Conservation (phyloP, 2,329 filamentous ascomycete species). For the Dothistroma pini region DNA sequence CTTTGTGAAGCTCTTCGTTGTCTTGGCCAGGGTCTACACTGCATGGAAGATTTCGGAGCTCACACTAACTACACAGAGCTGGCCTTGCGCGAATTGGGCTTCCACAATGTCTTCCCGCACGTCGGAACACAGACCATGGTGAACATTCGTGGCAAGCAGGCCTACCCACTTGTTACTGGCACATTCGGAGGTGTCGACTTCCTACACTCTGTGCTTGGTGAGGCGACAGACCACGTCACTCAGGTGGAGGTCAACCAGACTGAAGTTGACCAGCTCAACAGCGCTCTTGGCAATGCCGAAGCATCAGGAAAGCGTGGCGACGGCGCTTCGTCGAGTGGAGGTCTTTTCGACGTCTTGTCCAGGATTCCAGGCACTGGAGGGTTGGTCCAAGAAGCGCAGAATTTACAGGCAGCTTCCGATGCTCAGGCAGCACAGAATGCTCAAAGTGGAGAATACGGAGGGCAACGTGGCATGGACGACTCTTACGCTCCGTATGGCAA, state of each 20-base stretch:
- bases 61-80: constrained; percentile 56
- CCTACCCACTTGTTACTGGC: constrained; percentile 53
- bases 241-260: constrained; percentile 48
- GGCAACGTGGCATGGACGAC: constrained; percentile 18
- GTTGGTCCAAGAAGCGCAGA: constrained; percentile 46
- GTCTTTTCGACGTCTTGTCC: constrained; percentile 62
- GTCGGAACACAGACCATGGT: constrained; percentile 47
- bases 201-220: constrained; percentile 49
- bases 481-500: constrained; percentile 22
- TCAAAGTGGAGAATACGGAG: constrained; percentile 15
- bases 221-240: constrained; percentile 49
- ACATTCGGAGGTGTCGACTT: constrained; percentile 53
- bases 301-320: constrained; percentile 32
- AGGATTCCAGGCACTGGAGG: constrained; percentile 63
- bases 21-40: constrained; percentile 52
- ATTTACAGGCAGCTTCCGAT: constrained; percentile 47
- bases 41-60: constrained; percentile 53
- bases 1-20: constrained; percentile 49
- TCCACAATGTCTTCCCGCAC: constrained; percentile 51
- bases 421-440: constrained; percentile 44
- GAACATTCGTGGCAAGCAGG: constrained; percentile 45
- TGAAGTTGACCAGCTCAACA: constrained; percentile 47
- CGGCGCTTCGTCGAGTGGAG: constrained; percentile 33
- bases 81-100: constrained; percentile 50
- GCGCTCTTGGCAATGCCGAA: constrained; percentile 41